Percentiles rank a stretch among this genome's conserved stretches.
Evolutionary conservation across 1,284 basidiomycete species (phyloP).

Genomic region (Pterulicium gracile): DNA sequence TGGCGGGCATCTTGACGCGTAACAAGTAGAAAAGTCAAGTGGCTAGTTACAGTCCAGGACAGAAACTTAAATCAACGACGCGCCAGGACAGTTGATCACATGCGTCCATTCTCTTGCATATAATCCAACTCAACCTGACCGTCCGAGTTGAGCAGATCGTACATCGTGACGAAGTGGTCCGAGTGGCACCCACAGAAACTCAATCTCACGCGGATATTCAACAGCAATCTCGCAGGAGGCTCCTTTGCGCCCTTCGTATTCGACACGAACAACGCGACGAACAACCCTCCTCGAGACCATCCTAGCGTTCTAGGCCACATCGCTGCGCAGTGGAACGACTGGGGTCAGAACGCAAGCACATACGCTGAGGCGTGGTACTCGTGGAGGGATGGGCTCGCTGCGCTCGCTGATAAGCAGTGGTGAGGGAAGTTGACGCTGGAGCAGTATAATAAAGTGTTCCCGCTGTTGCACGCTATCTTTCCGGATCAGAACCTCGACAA

Average conservation of each 20-base stretch:
- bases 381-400: neutral
- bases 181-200: neutral
- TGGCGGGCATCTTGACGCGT: constrained; percentile 26
- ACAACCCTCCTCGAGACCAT: neutral
- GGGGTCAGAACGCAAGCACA: neutral
- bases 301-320: neutral
- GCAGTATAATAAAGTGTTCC: neutral
- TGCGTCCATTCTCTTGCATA: no score
- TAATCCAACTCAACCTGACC: no score
- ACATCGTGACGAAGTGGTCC: constrained; percentile 21
- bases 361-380: constrained; percentile 1
- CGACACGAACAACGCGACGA: neutral
- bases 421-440: neutral
- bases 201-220: constrained; percentile 1
- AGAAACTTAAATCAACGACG: neutral
- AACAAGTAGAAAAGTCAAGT: no score
- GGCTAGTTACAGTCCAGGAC: constrained; percentile 4
- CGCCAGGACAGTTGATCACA: neutral
- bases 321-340: constrained; percentile 2
- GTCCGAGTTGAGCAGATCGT: no score
- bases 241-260: neutral
- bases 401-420: constrained; percentile 1
- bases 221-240: neutral
- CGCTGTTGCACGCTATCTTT: neutral
- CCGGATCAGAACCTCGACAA: neutral